Evolutionary conservation across 2,329 filamentous ascomycete species (phyloP).

Genomic region (Thermothelomyces thermophilus): DNA sequence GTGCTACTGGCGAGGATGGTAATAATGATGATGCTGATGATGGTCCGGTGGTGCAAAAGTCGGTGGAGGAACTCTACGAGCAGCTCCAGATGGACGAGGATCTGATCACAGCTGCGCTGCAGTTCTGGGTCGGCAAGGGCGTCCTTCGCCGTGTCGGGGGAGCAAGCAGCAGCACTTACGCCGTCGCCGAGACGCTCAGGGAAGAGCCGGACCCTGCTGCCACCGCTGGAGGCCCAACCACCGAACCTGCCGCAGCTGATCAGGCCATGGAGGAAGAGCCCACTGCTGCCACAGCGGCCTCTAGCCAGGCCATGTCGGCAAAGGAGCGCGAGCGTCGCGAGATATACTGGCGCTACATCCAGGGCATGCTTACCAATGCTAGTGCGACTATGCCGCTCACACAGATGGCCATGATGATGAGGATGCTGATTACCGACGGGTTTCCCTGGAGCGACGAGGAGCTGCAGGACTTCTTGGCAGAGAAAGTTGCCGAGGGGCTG

Average conservation of each 20-base stretch:
- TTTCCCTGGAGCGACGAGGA: slow-evolving; percentile 90
- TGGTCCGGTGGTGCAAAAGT: slow-evolving; percentile 34
- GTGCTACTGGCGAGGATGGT: no score
- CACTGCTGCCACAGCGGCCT: slow-evolving; percentile 11
- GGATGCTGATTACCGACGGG: slow-evolving; percentile 80
- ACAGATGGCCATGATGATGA: slow-evolving; percentile 90
- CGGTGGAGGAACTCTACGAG: slow-evolving; percentile 45
- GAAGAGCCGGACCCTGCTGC: slow-evolving; percentile 20
- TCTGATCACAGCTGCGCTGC: slow-evolving; percentile 60
- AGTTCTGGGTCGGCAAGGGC: slow-evolving; percentile 64
- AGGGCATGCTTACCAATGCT: slow-evolving; percentile 92
- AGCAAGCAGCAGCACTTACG: slow-evolving; percentile 40
- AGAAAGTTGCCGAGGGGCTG: slow-evolving; percentile 67
- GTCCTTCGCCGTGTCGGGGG: slow-evolving; percentile 52
- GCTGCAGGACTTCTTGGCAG: slow-evolving; percentile 68
- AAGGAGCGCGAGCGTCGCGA: slow-evolving; percentile 54
- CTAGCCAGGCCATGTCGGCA: slow-evolving; percentile 42
- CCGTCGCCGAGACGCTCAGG: slow-evolving; percentile 58
- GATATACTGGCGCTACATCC: slow-evolving; percentile 86
- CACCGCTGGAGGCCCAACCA: slow-evolving; percentile 22
- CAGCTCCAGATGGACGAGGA: slow-evolving; percentile 66
- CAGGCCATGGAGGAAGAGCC: slow-evolving; percentile 19
- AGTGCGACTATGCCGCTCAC: slow-evolving; percentile 69
- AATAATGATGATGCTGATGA: slow-evolving; percentile 30
- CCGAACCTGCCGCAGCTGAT: slow-evolving; percentile 22